Conservation (phyloP, 371 early-diverging fungal species). For the Blakeslea trispora region DNA sequence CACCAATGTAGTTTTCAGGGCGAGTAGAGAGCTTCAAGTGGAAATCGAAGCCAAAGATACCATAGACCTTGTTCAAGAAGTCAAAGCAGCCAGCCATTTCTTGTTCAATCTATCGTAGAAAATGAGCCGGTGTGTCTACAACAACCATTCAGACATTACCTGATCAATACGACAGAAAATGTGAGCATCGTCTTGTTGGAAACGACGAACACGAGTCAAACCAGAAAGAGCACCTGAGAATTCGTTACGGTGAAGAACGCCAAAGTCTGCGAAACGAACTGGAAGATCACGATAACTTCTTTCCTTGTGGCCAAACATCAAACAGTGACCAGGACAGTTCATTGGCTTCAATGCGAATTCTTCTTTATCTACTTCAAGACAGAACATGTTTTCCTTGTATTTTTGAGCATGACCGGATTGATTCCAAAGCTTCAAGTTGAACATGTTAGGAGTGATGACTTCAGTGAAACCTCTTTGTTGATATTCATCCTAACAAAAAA, state of each 20-base stretch:
- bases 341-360: constrained; percentile 98
- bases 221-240: constrained; percentile 97
- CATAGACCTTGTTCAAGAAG: constrained; percentile 85
- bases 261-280: constrained; percentile 98
- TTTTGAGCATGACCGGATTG: constrained; percentile 99
- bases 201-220: constrained; percentile 98
- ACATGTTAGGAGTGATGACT: constrained; percentile 98
- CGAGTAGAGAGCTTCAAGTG: constrained; percentile 94
- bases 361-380: constrained; percentile 87
- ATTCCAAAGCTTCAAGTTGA: constrained; percentile 96
- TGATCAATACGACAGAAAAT: constrained; percentile 96
- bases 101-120: constrained; percentile 43
- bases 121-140: no score
- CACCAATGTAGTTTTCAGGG: constrained; percentile 97
- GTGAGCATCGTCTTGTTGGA: constrained; percentile 99
- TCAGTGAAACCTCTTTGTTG: constrained; percentile 82
- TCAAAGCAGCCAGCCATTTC: constrained; percentile 84
- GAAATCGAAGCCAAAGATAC: constrained; percentile 92
- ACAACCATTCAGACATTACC: no score
- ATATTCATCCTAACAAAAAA: constrained; percentile 68
- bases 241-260: constrained; percentile 99
- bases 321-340: constrained; percentile 99
- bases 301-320: constrained; percentile 94
- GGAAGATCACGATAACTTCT: constrained; percentile 98
- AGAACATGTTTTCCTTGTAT: constrained; percentile 99